Conservation (phyloP, 164 flowering plant genomes). For the Annona squamosa region DNA sequence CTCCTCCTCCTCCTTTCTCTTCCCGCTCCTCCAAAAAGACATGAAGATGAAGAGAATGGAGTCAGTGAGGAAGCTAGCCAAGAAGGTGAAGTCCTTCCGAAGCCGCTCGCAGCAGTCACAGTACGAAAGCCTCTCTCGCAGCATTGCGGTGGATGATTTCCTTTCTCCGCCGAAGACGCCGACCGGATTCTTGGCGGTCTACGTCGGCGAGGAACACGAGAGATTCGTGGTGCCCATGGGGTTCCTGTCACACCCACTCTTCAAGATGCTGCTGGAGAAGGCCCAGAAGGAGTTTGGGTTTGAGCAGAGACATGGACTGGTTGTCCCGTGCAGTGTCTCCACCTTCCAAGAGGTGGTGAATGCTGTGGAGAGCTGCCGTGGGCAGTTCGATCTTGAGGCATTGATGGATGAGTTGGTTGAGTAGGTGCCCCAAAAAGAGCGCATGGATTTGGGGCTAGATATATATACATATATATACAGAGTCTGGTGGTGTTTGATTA, state of each 20-base stretch:
- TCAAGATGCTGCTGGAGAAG: constrained; percentile 83
- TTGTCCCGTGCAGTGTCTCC: constrained; percentile 66
- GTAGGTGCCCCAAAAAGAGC: not conserved
- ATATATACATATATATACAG: not conserved
- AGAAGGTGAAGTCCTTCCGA: constrained; percentile 22
- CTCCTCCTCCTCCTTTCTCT: not conserved
- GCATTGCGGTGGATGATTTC: constrained; percentile 5
- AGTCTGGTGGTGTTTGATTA: not conserved
- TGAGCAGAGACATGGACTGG: constrained; percentile 53
- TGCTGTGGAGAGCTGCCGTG: constrained; percentile 57
- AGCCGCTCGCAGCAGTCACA: constrained; percentile 1
- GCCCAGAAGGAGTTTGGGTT: constrained; percentile 66
- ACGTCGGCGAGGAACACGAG: constrained; percentile 65
- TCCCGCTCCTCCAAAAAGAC: not conserved
- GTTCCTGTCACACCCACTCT: constrained; percentile 71
- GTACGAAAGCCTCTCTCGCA: constrained; percentile 12
- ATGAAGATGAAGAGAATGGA: constrained; percentile 26
- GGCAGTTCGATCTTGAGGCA: constrained; percentile 59
- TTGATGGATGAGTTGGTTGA: constrained; percentile 60
- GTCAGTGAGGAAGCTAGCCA: constrained; percentile 24
- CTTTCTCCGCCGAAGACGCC: constrained; percentile 30
- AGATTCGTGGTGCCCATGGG: constrained; percentile 69
- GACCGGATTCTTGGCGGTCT: constrained; percentile 56
- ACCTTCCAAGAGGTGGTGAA: constrained; percentile 59
- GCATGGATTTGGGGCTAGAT: not conserved